phyloP scores from a whole-genome alignment of 768 basidiomycete species.

The Coprinopsis sp. region DNA sequence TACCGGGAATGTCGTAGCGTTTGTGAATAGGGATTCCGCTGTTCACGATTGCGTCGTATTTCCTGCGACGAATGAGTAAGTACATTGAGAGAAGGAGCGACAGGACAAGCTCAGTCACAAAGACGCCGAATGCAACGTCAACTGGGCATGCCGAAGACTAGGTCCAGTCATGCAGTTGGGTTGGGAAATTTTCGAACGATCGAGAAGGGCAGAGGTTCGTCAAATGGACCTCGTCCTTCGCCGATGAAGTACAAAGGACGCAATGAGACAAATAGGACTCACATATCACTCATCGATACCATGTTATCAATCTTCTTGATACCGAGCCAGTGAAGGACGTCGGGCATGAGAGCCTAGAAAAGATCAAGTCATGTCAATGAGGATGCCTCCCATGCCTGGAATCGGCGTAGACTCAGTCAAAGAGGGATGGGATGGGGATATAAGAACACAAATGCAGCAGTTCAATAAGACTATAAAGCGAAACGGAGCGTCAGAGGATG shows the following conservation, averaged over 20 bases:
- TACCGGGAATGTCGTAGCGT: constrained; percentile 85
- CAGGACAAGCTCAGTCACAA: too few species aligned
- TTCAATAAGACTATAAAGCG: too few species aligned
- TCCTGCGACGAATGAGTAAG: constrained; percentile 39
- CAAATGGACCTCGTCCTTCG: background rate
- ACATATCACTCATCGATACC: constrained; percentile 90
- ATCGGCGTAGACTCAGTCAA: too few species aligned
- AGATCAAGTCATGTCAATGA: too few species aligned
- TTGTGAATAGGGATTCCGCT: constrained; percentile 79
- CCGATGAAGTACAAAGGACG: background rate
- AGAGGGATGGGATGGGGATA: too few species aligned
- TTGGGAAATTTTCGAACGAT: background rate
- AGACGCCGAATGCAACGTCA: too few species aligned
- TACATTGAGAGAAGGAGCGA: background rate
- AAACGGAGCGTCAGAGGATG: too few species aligned
- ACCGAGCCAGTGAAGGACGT: constrained; percentile 92
- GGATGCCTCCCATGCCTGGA: too few species aligned
- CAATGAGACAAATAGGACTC: constrained; percentile 12
- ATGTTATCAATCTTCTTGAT: constrained; percentile 86
- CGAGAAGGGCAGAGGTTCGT: background rate
- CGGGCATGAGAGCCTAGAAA: constrained; percentile 95
- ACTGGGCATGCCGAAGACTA: too few species aligned
- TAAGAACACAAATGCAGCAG: too few species aligned
- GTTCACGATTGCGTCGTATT: constrained; percentile 91
- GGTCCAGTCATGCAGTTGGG: too few species aligned